These are phyloP conservation scores for Sarocladiaceae sp. DNA, from an alignment of 2,329 filamentous ascomycete genomes.

Conservation along the genomic window DNA sequence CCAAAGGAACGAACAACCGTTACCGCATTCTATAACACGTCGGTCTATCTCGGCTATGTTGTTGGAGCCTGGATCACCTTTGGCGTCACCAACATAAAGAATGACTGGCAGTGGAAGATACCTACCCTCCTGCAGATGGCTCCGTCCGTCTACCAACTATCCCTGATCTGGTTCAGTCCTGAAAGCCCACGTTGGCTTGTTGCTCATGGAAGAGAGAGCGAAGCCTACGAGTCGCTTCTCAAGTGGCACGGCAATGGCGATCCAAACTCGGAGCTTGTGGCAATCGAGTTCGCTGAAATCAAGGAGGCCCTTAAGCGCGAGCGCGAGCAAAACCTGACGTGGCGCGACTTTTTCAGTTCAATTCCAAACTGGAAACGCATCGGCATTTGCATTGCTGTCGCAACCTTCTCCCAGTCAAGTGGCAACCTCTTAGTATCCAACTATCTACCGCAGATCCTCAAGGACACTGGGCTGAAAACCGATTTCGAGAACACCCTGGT, in stretches of 20 bases:
- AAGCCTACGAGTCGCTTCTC: constrained; percentile 46
- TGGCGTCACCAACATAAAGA: constrained; percentile 16
- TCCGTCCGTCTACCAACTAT: constrained; percentile 37
- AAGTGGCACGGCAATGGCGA: constrained; percentile 49
- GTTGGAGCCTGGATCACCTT: constrained; percentile 33
- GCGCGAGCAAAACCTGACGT: constrained; percentile 31
- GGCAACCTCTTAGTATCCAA: constrained; percentile 38
- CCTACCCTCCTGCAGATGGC: constrained; percentile 49
- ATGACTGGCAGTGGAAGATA: constrained; percentile 45
- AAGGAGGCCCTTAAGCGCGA: constrained; percentile 42
- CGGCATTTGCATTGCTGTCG: constrained; percentile 33
- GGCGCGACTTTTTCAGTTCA: constrained; percentile 36
- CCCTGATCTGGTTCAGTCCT: constrained; percentile 46
- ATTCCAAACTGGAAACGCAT: constrained; percentile 34
- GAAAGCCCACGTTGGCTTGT: constrained; percentile 59
- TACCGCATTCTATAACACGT: constrained; percentile 35
- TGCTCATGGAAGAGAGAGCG: constrained; percentile 42
- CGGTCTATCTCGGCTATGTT: constrained; percentile 33
- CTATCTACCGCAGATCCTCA: constrained; percentile 34
- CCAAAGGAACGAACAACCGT: constrained; percentile 34
- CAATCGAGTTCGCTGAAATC: constrained; percentile 46
- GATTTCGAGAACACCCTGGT: constrained; percentile 35
- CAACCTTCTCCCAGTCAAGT: constrained; percentile 35
- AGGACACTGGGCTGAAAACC: constrained; percentile 31
- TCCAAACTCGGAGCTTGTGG: constrained; percentile 36